Evolutionary conservation across 2,329 filamentous ascomycete genomes (phyloP).

Genomic region (Exophiala xenobiotica): DNA sequence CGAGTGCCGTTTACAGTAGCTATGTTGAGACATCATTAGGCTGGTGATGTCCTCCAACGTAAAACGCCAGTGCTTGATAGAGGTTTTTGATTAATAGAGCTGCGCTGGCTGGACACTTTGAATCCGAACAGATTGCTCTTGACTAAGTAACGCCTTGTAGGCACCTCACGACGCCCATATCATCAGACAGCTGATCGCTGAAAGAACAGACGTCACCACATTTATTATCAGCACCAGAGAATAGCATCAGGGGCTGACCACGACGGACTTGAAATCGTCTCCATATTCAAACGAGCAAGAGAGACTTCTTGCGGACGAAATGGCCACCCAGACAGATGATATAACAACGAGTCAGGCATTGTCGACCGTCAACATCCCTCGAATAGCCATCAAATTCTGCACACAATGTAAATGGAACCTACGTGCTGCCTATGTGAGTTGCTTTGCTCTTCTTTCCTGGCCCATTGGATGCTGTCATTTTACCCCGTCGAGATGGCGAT

Average conservation of each 20-base stretch:
- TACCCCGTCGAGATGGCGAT: too few relatives aligned
- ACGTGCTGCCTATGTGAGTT: slow-evolving; percentile 76
- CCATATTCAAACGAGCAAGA: neutral
- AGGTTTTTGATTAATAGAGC: too few relatives aligned
- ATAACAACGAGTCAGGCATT: slow-evolving; percentile 11
- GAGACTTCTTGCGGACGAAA: neutral
- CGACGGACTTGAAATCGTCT: neutral
- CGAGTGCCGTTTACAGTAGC: neutral
- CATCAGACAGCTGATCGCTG: too few relatives aligned
- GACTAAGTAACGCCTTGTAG: too few relatives aligned
- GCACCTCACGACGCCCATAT: too few relatives aligned
- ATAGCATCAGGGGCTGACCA: too few relatives aligned
- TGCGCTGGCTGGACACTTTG: too few relatives aligned
- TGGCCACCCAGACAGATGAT: slow-evolving; percentile 1
- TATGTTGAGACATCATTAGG: neutral
- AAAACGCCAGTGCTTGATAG: too few relatives aligned
- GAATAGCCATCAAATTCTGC: slow-evolving; percentile 86
- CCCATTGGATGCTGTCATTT: too few relatives aligned
- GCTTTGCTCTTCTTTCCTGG: neutral
- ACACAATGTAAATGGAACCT: slow-evolving; percentile 94
- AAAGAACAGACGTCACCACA: too few relatives aligned
- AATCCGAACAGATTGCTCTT: too few relatives aligned
- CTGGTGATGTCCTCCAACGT: neutral
- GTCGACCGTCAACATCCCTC: slow-evolving; percentile 54
- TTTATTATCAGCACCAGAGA: too few relatives aligned